Conservation (phyloP, 2,329 filamentous ascomycete species). For the Exserohilum rostratum region DNA sequence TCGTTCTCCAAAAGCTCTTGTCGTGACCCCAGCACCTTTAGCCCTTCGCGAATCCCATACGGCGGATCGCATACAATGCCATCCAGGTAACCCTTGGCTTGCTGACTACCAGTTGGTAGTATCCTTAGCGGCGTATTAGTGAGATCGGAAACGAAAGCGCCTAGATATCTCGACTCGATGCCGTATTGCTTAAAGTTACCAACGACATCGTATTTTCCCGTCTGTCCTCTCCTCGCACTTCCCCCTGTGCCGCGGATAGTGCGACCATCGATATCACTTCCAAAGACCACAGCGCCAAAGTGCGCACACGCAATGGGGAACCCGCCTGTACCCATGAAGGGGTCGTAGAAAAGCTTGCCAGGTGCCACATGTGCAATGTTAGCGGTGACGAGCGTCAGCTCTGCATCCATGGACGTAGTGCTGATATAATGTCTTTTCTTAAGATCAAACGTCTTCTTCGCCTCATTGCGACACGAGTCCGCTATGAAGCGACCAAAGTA, state of each 20-base stretch:
- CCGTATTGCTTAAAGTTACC: constrained; percentile 88
- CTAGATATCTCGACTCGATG: constrained; percentile 69
- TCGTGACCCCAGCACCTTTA: constrained; percentile 82
- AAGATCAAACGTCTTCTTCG: constrained; percentile 77
- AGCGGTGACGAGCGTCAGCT: constrained; percentile 87
- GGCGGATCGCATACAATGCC: constrained; percentile 95
- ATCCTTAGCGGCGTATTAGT: constrained; percentile 77
- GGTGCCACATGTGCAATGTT: constrained; percentile 85
- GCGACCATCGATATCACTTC: constrained; percentile 92
- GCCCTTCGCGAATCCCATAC: constrained; percentile 90
- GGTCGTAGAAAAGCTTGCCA: constrained; percentile 89
- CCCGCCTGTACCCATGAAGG: constrained; percentile 93
- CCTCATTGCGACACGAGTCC: constrained; percentile 67
- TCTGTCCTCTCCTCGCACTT: constrained; percentile 49
- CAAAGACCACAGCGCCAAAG: constrained; percentile 82
- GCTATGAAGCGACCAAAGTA: constrained; percentile 77
- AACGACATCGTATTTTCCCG: constrained; percentile 56
- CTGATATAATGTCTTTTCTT: constrained; percentile 95
- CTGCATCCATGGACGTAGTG: constrained; percentile 96
- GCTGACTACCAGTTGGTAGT: constrained; percentile 9
- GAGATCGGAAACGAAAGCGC: constrained; percentile 82
- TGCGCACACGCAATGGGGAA: constrained; percentile 90
- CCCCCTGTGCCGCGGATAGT: constrained; percentile 74
- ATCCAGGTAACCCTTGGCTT: constrained; percentile 67
- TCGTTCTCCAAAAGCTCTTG: constrained; percentile 53